Evolutionary conservation across 768 basidiomycete genomes (phyloP), one percentile per base, ranked within the genome.

Genomic region (Tricholoma hemisulphureum): DNA sequence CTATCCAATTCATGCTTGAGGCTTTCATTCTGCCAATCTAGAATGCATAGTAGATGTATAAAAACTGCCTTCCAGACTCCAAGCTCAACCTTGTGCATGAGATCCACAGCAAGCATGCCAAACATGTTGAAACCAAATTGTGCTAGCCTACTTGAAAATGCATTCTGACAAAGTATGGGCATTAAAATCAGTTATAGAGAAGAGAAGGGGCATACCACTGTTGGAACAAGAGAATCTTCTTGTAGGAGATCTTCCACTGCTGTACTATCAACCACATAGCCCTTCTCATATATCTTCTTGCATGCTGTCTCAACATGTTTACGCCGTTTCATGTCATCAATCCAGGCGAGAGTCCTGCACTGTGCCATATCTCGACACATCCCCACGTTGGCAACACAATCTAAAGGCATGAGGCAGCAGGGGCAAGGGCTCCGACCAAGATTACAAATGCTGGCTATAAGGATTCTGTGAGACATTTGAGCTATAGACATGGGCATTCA

Each of bases 11-110:
- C 54, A 6, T 60, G n/a, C 75, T 57, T 0, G 53, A 20, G 8
- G 58, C 24, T 4, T 28, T 10, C 18, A 26, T 41, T 23, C 24
- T 9, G 10, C 26, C 35, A 37, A 37, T 74, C 21, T 21, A 80
- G 50, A 2, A 80, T 63, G 1, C 69, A 64, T 0, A 80, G 56
- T 0, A 80, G 62, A 32, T 81, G 79, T 2, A 58, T 67, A 29
- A 79, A 70, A 0, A 78, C 23, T 0, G 57, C 43, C 50, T 77
- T 77, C 67, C 75, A 79, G 0, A 73, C 64, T 0, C 79, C 76
- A 0, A 78, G 60, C 51, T 80, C 75, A 34, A 75, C 67, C 39
- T 80, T 73, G 28, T 79, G 78, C 55, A 81, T 48, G 11, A 79
- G 59, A 51, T 81, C 75, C 0, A 69, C 63, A 1, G 69, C 63